Percentiles rank a stretch among this genome's conserved stretches.
Conservation (phyloP, 306 rosid genomes). For the Dryas drummondii region DNA sequence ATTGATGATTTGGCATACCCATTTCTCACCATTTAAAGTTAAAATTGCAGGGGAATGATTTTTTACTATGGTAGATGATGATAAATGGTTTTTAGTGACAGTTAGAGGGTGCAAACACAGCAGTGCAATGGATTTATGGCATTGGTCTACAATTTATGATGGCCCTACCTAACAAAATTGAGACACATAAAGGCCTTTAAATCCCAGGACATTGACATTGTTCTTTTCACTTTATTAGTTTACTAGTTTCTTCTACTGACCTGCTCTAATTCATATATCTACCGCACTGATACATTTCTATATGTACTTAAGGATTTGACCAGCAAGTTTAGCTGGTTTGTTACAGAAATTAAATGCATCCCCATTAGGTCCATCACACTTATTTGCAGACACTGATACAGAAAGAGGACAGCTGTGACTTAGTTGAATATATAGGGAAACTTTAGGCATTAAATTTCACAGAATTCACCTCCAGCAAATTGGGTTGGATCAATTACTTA, state of each 20-base stretch:
- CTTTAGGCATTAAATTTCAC: background rate
- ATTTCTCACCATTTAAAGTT: too few relatives aligned
- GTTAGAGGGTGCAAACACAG: too few relatives aligned
- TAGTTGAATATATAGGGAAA: background rate
- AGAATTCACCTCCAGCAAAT: background rate
- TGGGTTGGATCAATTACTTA: background rate
- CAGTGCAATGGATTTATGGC: constrained; percentile 4
- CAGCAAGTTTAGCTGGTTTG: background rate
- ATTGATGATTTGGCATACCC: too few relatives aligned
- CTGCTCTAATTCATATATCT: constrained; percentile 2
- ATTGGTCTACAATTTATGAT: constrained; percentile 24
- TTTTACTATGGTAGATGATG: too few relatives aligned
- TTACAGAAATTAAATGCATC: background rate
- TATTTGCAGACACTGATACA: background rate
- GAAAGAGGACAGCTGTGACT: background rate
- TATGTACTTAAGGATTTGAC: background rate
- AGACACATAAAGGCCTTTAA: background rate
- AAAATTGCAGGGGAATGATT: too few relatives aligned
- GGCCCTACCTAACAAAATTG: constrained; percentile 11
- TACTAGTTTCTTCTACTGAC: background rate
- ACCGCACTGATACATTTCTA: constrained; percentile 6
- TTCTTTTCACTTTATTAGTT: constrained; percentile 9
- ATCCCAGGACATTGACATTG: constrained; percentile 7
- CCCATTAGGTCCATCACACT: too few relatives aligned
- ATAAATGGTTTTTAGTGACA: too few relatives aligned